A percentile compares a stretch with the other conserved stretches of the same genome.
Conservation (phyloP, 257 asterid genomes). For the Solanum appendiculatum region DNA sequence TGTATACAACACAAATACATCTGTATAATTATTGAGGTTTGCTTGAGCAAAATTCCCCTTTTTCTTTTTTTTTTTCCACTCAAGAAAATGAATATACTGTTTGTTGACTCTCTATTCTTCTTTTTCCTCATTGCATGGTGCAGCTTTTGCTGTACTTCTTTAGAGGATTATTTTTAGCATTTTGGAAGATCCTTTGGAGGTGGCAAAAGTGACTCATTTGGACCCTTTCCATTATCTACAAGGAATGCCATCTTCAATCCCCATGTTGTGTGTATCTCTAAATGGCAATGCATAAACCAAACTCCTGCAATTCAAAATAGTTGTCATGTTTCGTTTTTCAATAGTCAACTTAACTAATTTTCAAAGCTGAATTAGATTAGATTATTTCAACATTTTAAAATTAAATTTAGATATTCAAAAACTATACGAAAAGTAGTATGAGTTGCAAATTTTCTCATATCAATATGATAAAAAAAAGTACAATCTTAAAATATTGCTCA, state of each 20-base stretch:
- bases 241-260: slow-evolving; percentile 78
- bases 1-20: background rate
- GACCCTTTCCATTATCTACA: slow-evolving; percentile 81
- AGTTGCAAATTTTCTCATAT: background rate
- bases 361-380: no score
- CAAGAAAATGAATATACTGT: slow-evolving; percentile 14
- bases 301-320: slow-evolving; percentile 30
- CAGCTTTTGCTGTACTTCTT: background rate
- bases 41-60: slow-evolving; percentile 8
- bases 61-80: background rate
- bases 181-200: slow-evolving; percentile 84
- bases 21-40: slow-evolving; percentile 2
- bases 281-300: slow-evolving; percentile 92
- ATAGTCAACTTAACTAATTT: background rate
- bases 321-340: background rate
- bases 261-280: slow-evolving; percentile 92
- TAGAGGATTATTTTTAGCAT: slow-evolving; percentile 21
- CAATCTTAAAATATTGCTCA: background rate
- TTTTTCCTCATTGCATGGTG: background rate
- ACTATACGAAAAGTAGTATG: background rate
- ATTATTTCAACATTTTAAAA: background rate
- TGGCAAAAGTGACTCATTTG: slow-evolving; percentile 49
- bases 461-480: background rate
- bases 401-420: background rate
- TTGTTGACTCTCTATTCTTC: background rate